Evolutionary conservation across 768 basidiomycete genomes (phyloP), one percentile per base, ranked within the genome.

Genomic region (Zangia roseola): DNA sequence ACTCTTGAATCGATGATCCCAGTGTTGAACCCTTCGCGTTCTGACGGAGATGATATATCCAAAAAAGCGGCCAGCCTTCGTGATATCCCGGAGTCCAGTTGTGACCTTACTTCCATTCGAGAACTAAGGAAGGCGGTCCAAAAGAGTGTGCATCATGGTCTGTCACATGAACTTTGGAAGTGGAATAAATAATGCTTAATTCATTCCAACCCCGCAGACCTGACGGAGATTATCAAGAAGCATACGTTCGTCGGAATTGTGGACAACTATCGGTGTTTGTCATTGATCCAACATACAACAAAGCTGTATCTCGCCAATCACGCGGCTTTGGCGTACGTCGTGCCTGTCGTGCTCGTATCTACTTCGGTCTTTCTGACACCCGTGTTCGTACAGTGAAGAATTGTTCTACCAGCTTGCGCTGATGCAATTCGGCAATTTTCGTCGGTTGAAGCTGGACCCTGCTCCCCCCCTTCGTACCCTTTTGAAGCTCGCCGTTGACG

Each of bases 1-100:
- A 98, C 94, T 0, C 78, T 99, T 14, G 95, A 98, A 61, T 93
- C 93, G 1, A 97, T 97, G 91, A 88, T 97, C 52, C 86, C 86
- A 2, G 74, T 88, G 10, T 59, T 70, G 20, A 81, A 84, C 52
- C 79, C 83, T 4, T 72, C 76, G 6, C 79, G 74, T 40, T 67
- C 72, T 19, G 65, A 64, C 2, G 62, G 60, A 1, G 52, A 58
- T 35, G 61, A 59, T 20, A 31, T 37, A 8, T 49, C 58, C 28
- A 55, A 53, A 19, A 58, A 44, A 33, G 51, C 53, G 20, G 12
- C 49, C 58, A 14, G 76, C 71, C 56, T 72, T 65, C 46, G 71
- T 25, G 82, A 84, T 20, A 81, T 95, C 41, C 74, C 79, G 45
- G 84, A 92, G 68, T 92, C 91, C 2, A 71, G 78, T 34, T 94